Evolutionary conservation across 78 protist genomes (phyloP), one percentile per base, ranked within the genome.

Genomic region (Bodo saltans): DNA sequence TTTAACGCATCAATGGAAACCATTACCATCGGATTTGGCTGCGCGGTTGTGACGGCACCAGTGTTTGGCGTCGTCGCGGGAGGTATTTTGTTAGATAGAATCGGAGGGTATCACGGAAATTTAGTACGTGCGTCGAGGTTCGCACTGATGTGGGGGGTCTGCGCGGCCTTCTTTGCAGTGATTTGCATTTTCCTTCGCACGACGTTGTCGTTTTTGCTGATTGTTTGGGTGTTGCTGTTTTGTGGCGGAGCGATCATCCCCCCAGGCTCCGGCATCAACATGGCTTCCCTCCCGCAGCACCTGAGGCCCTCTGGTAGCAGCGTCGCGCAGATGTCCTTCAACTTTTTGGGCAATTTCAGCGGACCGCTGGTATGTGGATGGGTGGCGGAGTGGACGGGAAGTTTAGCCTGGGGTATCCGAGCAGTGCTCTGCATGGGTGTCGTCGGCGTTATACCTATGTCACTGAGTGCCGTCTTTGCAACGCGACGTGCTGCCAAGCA

Each of bases 241-340:
- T 33, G 12, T 17, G 81, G 81, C 40, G 81, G 53, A 2, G 52
- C 81, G 30, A 76, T 12, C 3, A 12, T 76, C 81, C 81, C 81
- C 11, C 28, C 41, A 39, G 4, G 12, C 25, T 8, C 34, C 26
- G 81, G 81, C 32, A 39, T 76, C 28, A 4, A 8, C 28, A 38
- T 76, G 41, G 4, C 60, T 3, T 32, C 81, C 35, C 69, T 76
- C 41, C 52, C 67, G 39, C 8, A 4, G 69, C 34, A 12, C 26
- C 60, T 32, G 32, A 47, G 81, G 32, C 1, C 69, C 4, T 23
- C 34, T 23, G 12, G 53, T 38, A 8, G 17, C 30, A 1, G 38
- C 69, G 35, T 37, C 11, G 81, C 35, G 37, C 38, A 76, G 26
- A 21, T 39, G 34, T 23, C 34, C 34, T 76, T 38, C 41, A 76